These are phyloP conservation scores for Leishmania guyanensis DNA, from an alignment of 208 protist species.

Conservation along the genomic window DNA sequence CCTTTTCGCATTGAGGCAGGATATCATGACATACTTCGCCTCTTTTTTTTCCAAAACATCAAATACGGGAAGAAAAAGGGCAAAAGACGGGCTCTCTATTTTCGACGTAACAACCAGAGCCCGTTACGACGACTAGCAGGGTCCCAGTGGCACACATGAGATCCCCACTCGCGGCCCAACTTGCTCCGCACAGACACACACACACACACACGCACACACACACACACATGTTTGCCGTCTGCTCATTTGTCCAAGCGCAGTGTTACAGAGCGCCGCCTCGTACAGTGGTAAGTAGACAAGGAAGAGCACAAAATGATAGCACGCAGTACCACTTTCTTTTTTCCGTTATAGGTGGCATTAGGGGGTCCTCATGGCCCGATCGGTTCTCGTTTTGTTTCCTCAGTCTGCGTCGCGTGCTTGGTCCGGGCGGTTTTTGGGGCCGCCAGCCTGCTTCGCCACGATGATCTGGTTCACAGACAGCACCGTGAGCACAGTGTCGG, in stretches of 20 bases:
- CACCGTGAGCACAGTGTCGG: constrained; percentile 97
- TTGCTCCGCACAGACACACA: not conserved
- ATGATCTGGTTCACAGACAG: constrained; percentile 97
- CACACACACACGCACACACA: no score
- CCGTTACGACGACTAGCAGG: not conserved
- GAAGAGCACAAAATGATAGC: not conserved
- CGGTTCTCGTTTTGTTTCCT: not conserved
- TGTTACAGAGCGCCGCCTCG: not conserved
- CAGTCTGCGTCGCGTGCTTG: constrained; percentile 86
- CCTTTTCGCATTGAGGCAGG: not conserved
- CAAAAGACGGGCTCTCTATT: constrained; percentile 2
- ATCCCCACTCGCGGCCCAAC: not conserved
- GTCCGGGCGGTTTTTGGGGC: constrained; percentile 92
- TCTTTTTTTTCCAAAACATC: constrained; percentile 3
- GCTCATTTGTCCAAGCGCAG: not conserved
- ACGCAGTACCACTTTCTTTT: not conserved
- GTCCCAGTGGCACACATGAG: not conserved
- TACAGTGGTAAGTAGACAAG: no score
- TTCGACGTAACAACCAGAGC: not conserved
- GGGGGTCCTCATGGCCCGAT: not conserved
- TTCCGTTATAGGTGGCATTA: not conserved
- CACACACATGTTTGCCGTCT: not conserved
- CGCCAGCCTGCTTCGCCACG: constrained; percentile 97
- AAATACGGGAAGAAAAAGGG: constrained; percentile 1
- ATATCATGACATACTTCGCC: not conserved